Conservation (phyloP, 1,139 yeast genomes). For the Saccharomycopsis phalli region DNA sequence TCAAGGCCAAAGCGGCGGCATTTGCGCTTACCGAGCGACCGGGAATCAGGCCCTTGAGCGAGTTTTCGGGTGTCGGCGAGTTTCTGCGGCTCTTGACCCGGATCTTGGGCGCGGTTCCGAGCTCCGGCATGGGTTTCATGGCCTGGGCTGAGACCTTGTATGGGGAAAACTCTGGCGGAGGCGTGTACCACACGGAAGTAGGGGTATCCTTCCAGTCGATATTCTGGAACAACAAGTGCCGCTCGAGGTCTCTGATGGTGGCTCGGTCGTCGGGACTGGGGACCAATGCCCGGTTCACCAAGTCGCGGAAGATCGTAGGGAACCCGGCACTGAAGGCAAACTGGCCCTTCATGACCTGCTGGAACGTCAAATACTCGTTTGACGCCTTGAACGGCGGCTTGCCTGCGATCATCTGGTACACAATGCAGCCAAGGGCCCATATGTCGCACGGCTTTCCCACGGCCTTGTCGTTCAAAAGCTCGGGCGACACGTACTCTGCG, state of each 20-base stretch:
- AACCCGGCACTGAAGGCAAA: constrained; percentile 74
- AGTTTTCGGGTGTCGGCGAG: constrained; percentile 26
- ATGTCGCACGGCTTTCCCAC: constrained; percentile 86
- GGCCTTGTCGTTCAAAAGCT: constrained; percentile 68
- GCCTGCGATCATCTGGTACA: constrained; percentile 91
- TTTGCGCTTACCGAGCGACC: constrained; percentile 22
- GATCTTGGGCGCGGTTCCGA: constrained; percentile 21
- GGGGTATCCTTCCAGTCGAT: constrained; percentile 54
- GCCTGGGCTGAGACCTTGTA: constrained; percentile 44
- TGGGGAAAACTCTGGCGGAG: constrained; percentile 75
- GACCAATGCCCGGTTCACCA: constrained; percentile 57
- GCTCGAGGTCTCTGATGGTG: constrained; percentile 59
- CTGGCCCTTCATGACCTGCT: constrained; percentile 78
- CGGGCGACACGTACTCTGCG: constrained; percentile 83
- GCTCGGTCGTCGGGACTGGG: constrained; percentile 55
- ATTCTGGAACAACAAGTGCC: constrained; percentile 66
- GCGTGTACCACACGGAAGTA: constrained; percentile 53
- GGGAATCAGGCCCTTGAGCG: not conserved
- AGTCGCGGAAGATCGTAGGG: constrained; percentile 61
- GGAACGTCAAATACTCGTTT: constrained; percentile 93
- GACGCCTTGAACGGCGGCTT: constrained; percentile 93
- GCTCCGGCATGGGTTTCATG: constrained; percentile 34
- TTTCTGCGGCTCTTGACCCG: constrained; percentile 27
- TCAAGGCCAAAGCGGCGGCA: constrained; percentile 24
- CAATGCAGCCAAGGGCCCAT: constrained; percentile 95